Evolutionary conservation across 2,329 filamentous ascomycete genomes (phyloP), one percentile per base, ranked within the genome.

Genomic region (Hansfordia pulvinata): DNA sequence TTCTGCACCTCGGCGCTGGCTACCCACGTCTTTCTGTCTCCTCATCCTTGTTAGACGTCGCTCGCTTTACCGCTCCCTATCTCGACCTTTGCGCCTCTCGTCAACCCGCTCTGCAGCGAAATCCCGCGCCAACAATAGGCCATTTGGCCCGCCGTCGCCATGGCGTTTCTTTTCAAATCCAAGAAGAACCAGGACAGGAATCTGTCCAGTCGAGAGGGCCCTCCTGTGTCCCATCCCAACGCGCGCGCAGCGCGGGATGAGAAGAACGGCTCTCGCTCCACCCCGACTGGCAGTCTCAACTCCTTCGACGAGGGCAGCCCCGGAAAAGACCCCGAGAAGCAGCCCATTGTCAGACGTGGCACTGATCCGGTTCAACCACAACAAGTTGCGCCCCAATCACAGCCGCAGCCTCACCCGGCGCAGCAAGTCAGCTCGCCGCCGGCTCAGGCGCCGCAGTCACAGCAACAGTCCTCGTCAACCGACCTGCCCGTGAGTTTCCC

Each of bases 141-240:
- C 32, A 50, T 52, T 49, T 36, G 51, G 44, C 47, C 44, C 42
- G 49, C 46, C 54, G 42, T 45, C 52, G 62, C 52, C 53, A 85
- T 85, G 79, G 75, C 79, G 39, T 85, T 85, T 53, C 65, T 85
- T 35, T 85, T 85, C 62, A 83, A 83, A 53, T 81, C 76, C 30
- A 85, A 84, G 57, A 84, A 82, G 55, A 67, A 70, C 46, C 74
- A 78, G 51, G 72, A 76, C 42, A 69, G 73, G 46, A 58, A 56
- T 30, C 48, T 67, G 38, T 55, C 60, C 28, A 66, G 59, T 46
- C 65, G 68, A 46, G 68, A 73, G 44, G 65, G 60, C 27, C 56
- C 53, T 33, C 43, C 54, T 15, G 52, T 50, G 27, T 59, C 62
- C 58, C 19, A 50, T 67, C 22, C 58, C 62, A 40, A 60, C 32